Base-by-base conservation (phyloP, 805 yeast genomes). In the Teunomyces cretensis region DNA sequence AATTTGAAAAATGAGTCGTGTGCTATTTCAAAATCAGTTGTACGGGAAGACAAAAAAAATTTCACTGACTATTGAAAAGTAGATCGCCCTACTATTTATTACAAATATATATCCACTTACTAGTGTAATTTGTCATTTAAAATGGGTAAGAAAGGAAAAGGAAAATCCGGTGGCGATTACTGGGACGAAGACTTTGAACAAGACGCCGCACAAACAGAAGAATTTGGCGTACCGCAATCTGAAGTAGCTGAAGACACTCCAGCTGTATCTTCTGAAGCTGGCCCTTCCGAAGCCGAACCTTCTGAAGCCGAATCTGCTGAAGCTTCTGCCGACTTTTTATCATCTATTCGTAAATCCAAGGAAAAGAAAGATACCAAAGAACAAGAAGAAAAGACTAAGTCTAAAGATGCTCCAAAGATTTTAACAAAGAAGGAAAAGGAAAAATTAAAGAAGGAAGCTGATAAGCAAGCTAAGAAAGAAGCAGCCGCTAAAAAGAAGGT, bases 361-460 rank as follows among this genome's bases (percentile, higher is more conserved):
- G 79, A 80, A 65, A 88, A 87, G 78, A 83, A 84, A 69, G 83
- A 80, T 54, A 83, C 76, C 38, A 83, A 82, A 66, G 82, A 77
- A 48, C 84, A 81, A 44, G 81, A 80, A 55, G 79, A 79, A 44
- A 78, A 79, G 50, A 70, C 65, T 57, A 70, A 72, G 48, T 63
- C 65, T 42, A 65, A 72, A 40, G 80, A 76, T 40, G 89, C 80
- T 26, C 89, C 92, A 39, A 78, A 81, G 52, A 75, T 90, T 61
- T 89, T 91, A 68, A 81, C 92, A 46, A 94, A 92, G 79, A 90
- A 92, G 70, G 98, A 87, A 61, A 87, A 86, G 70, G 95, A 92
- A 72, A 91, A 84, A 73, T 96, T 94, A 68, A 88, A 88, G 81
- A 96, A 92, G 67, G 96, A 91, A 66, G 82, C 80, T 53, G 95